Evolutionary conservation across 2,329 filamentous ascomycete genomes (phyloP).

Genomic region (Nectriaceae sp.): DNA sequence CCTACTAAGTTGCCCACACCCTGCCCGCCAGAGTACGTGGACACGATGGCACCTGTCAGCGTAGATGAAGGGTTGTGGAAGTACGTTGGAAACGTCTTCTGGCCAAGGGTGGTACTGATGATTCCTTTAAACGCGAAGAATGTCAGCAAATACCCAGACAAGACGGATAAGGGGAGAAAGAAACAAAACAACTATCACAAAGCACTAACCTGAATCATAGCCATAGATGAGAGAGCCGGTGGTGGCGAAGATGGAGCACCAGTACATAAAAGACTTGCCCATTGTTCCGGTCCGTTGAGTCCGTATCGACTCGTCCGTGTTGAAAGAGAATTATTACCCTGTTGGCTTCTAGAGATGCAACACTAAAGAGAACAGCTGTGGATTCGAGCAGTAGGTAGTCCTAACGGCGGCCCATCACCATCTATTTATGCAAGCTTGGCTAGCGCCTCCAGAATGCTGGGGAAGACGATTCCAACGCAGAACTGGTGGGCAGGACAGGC

Average conservation of each 20-base stretch:
- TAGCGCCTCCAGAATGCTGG: background rate
- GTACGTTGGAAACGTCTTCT: background rate
- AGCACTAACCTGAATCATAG: background rate
- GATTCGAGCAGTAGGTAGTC: background rate
- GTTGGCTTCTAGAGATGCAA: background rate
- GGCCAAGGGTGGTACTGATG: background rate
- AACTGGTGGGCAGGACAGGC: background rate
- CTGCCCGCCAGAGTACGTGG: background rate
- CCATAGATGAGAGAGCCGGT: background rate
- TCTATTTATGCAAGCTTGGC: background rate
- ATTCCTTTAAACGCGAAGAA: background rate
- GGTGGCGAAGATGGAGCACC: background rate
- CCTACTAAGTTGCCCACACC: background rate
- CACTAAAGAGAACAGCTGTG: background rate
- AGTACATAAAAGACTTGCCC: background rate
- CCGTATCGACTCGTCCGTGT: background rate
- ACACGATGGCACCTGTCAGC: background rate
- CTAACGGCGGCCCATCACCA: background rate
- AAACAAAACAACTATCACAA: background rate
- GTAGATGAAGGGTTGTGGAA: background rate
- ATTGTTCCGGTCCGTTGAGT: background rate
- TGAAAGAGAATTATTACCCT: background rate
- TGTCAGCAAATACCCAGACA: background rate
- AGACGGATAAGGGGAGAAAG: background rate
- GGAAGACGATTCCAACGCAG: background rate